Percentiles rank a stretch among this genome's conserved stretches.
Conservation (phyloP, 2,329 filamentous ascomycete genomes). For the Orbilia blumenaviensis region DNA sequence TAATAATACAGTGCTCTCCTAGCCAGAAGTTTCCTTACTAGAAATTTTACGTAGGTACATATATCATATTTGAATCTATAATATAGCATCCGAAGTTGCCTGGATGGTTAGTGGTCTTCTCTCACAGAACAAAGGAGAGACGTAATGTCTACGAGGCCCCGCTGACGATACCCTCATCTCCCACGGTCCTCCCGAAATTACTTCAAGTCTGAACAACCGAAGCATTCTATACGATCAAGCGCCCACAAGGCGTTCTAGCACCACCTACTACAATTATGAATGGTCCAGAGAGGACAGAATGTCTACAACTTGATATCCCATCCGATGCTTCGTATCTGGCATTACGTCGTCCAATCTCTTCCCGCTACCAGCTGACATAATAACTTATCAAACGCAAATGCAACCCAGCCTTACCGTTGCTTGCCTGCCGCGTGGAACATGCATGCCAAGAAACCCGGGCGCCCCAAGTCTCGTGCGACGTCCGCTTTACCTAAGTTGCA, state of each 20-base stretch:
- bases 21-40: too few relatives aligned
- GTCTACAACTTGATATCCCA: neutral
- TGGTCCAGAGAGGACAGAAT: conserved; percentile 1
- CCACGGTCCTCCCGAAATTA: neutral
- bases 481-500: conserved; percentile 22
- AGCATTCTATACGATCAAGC: neutral
- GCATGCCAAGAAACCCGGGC: conserved; percentile 23
- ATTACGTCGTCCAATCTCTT: conserved; percentile 37
- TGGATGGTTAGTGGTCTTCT: too few relatives aligned
- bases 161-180: conserved; percentile 24
- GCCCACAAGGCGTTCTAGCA: neutral
- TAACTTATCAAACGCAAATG: conserved; percentile 9
- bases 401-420: conserved; percentile 23
- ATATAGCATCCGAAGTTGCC: too few relatives aligned
- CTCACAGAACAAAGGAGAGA: too few relatives aligned
- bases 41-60: too few relatives aligned
- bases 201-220: neutral
- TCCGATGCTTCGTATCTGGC: neutral
- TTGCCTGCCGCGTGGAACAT: conserved; percentile 40
- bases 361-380: conserved; percentile 19
- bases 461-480: conserved; percentile 23
- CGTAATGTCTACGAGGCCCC: conserved; percentile 26
- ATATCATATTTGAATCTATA: too few relatives aligned
- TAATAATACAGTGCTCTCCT: neutral
- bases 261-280: neutral